Base-by-base conservation (phyloP, 805 yeast genomes). In the Candida krabiensis region DNA sequence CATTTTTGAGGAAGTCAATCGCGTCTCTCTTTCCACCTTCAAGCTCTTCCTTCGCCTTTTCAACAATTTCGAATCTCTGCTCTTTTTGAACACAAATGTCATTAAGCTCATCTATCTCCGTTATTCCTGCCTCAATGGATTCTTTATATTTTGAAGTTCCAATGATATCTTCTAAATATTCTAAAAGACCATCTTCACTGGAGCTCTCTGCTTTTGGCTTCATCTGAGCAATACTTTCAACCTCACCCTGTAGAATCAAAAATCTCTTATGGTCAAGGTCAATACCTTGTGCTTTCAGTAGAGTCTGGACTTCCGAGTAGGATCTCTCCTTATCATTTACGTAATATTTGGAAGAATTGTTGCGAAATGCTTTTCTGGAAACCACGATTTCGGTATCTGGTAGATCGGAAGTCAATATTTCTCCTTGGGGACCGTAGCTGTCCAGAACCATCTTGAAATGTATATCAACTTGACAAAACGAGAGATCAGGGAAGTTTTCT, bases 191-290 rank as follows among this genome's bases (percentile, higher is more conserved):
- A 58, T 93, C 98, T 52, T 91, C 98, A 47, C 79, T 79, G 37
- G 87, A 96, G 35, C 71, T 77, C 54, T 93, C 97, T 0, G 97
- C 98, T 56, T 91, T 93, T 9, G 99, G 86, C 58, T 91, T 91
- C 99, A 93, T 95, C 60, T 93, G 97, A 0, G 99, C 97, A 55
- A 93, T 93, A 48, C 90, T 83, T 66, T 93, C 99, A 29, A 93
- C 99, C 60, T 93, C 99, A 59, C 99, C 99, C 64, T 93, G 99
- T 30, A 93, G 68, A 56, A 93, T 95, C 51, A 93, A 71, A 53
- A 93, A 93, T 51, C 99, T 73, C 58, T 93, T 93, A 62, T 93
- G 99, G 50, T 90, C 95, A 45, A 93, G 70, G 61, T 93, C 99
- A 41, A 93, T 85, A 4, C 98, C 99, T 56, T 88, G 80, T 13